phyloP scores from a whole-genome alignment of 140 eudicot genomes.

The Stevia rebaudiana region DNA sequence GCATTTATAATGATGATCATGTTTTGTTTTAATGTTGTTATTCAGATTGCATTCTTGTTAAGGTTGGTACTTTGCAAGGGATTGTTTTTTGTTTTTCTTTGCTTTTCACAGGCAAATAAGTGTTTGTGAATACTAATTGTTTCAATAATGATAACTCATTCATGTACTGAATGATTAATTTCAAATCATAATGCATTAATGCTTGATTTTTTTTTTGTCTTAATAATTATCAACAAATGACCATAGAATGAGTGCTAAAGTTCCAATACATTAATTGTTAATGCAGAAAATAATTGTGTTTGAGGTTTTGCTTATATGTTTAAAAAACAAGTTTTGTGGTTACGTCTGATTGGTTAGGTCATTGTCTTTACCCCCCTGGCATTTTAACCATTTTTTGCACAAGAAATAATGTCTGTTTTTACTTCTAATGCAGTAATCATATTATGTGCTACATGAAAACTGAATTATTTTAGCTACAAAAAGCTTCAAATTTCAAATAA shows the following conservation, averaged over 20 bases:
- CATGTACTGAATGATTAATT: not conserved
- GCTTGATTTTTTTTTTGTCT: not conserved
- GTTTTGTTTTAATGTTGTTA: constrained; percentile 11
- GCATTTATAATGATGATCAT: constrained; percentile 14
- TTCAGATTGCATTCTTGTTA: constrained; percentile 11
- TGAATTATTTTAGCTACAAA: too few relatives aligned
- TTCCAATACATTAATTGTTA: not conserved
- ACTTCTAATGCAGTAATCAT: too few relatives aligned
- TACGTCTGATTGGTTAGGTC: not conserved
- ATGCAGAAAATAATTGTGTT: not conserved
- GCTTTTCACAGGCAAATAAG: constrained; percentile 21
- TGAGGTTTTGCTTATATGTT: not conserved
- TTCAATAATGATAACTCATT: constrained; percentile 9
- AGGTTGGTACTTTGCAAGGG: constrained; percentile 22
- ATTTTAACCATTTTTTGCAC: not conserved
- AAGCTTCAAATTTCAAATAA: too few relatives aligned
- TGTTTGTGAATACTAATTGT: constrained; percentile 17
- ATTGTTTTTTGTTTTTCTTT: not conserved
- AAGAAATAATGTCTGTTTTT: too few relatives aligned
- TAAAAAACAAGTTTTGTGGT: not conserved
- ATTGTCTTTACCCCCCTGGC: not conserved
- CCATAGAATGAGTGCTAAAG: not conserved
- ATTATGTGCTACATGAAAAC: too few relatives aligned
- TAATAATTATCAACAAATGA: not conserved
- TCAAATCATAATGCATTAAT: not conserved